Evolutionary conservation across 2,329 filamentous ascomycete species (phyloP), one percentile per base, ranked within the genome.

Genomic region (Neonectria ditissima): DNA sequence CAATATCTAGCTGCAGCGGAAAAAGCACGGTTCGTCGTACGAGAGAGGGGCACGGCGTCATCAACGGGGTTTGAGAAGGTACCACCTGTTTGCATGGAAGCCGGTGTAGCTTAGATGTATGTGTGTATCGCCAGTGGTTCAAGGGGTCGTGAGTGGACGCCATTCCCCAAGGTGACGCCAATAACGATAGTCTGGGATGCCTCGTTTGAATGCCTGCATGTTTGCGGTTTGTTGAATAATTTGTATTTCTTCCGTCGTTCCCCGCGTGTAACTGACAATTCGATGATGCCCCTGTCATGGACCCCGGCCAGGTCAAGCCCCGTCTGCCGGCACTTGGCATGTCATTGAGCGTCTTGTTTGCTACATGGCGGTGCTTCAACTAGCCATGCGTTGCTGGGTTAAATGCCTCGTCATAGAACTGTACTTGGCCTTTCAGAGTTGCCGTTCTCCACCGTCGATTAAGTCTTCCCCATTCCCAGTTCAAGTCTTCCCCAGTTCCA

Each of bases 351-450:
- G 16, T 37, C 30, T 32, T 10, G n/a, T 11, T 30, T 9, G 28
- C 28, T 30, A 30, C 28, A 30, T n/a, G n/a, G n/a, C n/a, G 47
- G 28, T 50, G 26, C 26, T 45, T 24, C 16, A 4, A 45, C n/a
- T n/a, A n/a, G n/a, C n/a, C n/a, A n/a, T n/a, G n/a, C n/a, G 47
- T 50, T 50, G 47, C 37, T 41, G 37, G 20, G 37, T 41, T 41
- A 41, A 39, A 54, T 54, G 37, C 41, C 39, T 54, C 51, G 37
- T 26, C 22, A n/a, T n/a, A n/a, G n/a, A n/a, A n/a, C n/a, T n/a
- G n/a, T n/a, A n/a, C n/a, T n/a, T n/a, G n/a, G n/a, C n/a, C n/a
- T n/a, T n/a, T n/a, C n/a, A n/a, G n/a, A n/a, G n/a, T n/a, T n/a
- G n/a, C n/a, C n/a, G n/a, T n/a, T n/a, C n/a, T n/a, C n/a, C n/a